Percentiles rank a stretch among this genome's conserved stretches.
These are phyloP conservation scores for Yarrowia hollandica DNA, from an alignment of 805 yeast species.

Conservation along the genomic window DNA sequence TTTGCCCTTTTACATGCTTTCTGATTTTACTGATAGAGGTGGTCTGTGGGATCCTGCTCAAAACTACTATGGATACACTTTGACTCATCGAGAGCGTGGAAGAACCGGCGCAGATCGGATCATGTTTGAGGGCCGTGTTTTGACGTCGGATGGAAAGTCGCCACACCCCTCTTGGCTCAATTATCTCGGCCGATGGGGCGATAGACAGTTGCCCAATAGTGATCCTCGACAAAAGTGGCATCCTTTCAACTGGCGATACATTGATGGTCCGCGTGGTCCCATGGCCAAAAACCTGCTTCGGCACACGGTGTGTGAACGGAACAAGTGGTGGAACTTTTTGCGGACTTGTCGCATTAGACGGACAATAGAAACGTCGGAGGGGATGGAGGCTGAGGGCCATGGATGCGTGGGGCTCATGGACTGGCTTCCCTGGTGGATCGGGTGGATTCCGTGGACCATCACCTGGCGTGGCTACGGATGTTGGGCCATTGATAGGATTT, in stretches of 20 bases:
- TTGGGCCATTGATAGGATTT: constrained; percentile 38
- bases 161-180: constrained; percentile 75
- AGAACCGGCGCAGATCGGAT: neutral
- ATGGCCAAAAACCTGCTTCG: constrained; percentile 72
- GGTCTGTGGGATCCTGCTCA: constrained; percentile 90
- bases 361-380: constrained; percentile 77
- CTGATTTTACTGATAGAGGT: constrained; percentile 94
- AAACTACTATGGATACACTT: constrained; percentile 80
- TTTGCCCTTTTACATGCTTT: constrained; percentile 83
- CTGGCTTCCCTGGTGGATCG: constrained; percentile 51
- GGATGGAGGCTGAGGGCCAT: constrained; percentile 83
- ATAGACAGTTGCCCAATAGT: constrained; percentile 57
- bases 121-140: constrained; percentile 39
- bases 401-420: constrained; percentile 72
- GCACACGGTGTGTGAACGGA: constrained; percentile 71
- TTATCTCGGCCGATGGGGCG: constrained; percentile 89
- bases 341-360: constrained; percentile 76
- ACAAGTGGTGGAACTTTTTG: constrained; percentile 92
- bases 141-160: constrained; percentile 44
- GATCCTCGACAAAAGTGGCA: constrained; percentile 87
- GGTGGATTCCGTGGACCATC: constrained; percentile 44
- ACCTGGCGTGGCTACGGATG: constrained; percentile 42
- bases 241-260: constrained; percentile 84
- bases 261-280: constrained; percentile 94
- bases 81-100: constrained; percentile 44